These are phyloP conservation scores for Atkinsonella hypoxylon DNA, from an alignment of 2,329 filamentous ascomycete genomes.

Conservation along the genomic window DNA sequence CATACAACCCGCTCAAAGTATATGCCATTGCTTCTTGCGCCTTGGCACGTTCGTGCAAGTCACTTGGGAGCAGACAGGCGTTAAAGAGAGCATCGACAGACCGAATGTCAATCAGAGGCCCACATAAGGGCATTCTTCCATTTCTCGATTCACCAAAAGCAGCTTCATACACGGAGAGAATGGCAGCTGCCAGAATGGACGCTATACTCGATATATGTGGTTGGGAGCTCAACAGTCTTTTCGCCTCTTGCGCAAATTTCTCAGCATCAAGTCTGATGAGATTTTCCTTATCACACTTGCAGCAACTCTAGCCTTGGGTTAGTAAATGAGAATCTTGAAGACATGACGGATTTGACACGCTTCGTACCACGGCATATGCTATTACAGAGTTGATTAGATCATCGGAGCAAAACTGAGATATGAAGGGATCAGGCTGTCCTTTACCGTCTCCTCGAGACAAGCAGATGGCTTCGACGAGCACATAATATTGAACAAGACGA, in stretches of 20 bases:
- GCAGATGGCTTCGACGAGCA: conserved; percentile 10
- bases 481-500: conserved; percentile 8
- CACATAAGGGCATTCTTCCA: not conserved
- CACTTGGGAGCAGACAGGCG: not conserved
- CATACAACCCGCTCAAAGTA: conserved; percentile 14
- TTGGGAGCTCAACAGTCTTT: not conserved
- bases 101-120: not conserved
- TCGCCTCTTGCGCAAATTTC: conserved; percentile 3
- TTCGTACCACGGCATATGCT: conserved; percentile 11
- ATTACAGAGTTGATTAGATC: conserved; percentile 14
- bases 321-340: no score
- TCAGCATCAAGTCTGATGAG: not conserved
- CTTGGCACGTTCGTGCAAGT: not conserved
- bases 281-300: not conserved
- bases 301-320: not conserved
- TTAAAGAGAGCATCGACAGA: not conserved
- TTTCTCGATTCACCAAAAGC: conserved; percentile 6
- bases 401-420: conserved; percentile 11
- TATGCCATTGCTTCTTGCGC: conserved; percentile 7
- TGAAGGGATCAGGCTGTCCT: not conserved
- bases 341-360: not conserved
- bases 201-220: conserved; percentile 6
- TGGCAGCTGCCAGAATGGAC: conserved; percentile 9
- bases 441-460: not conserved
- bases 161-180: conserved; percentile 12